These are phyloP conservation scores for Phytophthora foliorum DNA, from an alignment of 352 stramenopile genomes.

Conservation along the genomic window DNA sequence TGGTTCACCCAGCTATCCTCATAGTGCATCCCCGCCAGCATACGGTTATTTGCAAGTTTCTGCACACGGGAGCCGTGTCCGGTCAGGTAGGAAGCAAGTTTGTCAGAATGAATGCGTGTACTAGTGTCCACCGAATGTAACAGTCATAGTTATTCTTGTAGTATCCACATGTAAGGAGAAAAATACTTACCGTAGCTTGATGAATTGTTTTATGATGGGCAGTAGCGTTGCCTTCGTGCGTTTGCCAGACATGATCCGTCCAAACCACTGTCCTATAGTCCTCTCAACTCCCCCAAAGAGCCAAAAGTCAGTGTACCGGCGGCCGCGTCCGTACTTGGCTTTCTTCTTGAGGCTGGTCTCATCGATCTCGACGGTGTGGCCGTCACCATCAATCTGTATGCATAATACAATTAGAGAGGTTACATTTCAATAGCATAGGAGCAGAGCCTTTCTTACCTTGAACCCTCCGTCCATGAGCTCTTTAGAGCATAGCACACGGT, in stretches of 20 bases:
- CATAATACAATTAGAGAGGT: constrained; percentile 3
- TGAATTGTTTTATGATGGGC: constrained; percentile 17
- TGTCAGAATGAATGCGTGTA: constrained; percentile 34
- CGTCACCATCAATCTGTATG: constrained; percentile 17
- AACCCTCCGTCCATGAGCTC: constrained; percentile 6
- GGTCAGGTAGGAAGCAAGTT: constrained; percentile 30
- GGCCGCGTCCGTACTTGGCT: constrained; percentile 32
- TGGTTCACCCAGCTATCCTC: constrained; percentile 31
- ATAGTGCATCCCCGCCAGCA: constrained; percentile 25
- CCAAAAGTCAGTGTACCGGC: constrained; percentile 33
- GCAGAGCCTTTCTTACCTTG: constrained; percentile 5
- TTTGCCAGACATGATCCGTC: constrained; percentile 23
- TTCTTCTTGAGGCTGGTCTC: constrained; percentile 42
- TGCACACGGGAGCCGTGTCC: constrained; percentile 13
- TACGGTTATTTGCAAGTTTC: constrained; percentile 29
- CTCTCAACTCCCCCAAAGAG: constrained; percentile 42
- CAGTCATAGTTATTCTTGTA: not conserved
- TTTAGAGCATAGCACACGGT: constrained; percentile 9
- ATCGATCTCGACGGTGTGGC: constrained; percentile 43
- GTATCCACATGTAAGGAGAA: not conserved
- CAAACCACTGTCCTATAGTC: constrained; percentile 37
- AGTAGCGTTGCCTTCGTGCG: constrained; percentile 31
- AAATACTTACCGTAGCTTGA: constrained; percentile 14
- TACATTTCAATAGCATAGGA: not conserved
- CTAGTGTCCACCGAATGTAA: too few relatives aligned